Conservation (phyloP, 768 basidiomycete species). For the Leccinum disarticulatum region DNA sequence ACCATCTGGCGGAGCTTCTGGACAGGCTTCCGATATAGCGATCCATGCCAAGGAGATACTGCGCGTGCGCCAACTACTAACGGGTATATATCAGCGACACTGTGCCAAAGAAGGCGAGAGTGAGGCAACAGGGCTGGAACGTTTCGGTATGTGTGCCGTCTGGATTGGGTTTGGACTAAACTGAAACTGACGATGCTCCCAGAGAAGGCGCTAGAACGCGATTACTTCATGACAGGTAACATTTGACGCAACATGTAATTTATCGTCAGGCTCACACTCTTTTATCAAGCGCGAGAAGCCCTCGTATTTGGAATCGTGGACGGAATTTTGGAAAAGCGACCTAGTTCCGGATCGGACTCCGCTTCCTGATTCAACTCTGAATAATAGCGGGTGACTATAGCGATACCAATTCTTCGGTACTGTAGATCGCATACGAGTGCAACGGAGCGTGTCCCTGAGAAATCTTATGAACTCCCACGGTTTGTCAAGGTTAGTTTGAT, state of each 20-base stretch:
- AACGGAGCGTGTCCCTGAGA: constrained; percentile 12
- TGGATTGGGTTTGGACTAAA: constrained; percentile 23
- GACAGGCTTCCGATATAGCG: constrained; percentile 96
- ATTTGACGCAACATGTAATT: constrained; percentile 7
- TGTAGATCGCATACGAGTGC: constrained; percentile 5
- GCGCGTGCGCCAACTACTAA: constrained; percentile 79
- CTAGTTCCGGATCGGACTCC: constrained; percentile 45
- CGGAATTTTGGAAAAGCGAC: constrained; percentile 81
- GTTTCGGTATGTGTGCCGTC: constrained; percentile 64
- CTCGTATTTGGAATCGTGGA: constrained; percentile 92
- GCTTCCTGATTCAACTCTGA: constrained; percentile 16
- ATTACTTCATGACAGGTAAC: constrained; percentile 92
- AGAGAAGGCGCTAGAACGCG: constrained; percentile 90
- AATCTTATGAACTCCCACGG: constrained; percentile 19
- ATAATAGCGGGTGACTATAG: constrained; percentile 3
- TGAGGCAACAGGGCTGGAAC: constrained; percentile 58
- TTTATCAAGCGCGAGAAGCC: constrained; percentile 72
- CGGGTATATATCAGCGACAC: constrained; percentile 87
- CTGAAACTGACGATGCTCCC: constrained; percentile 20
- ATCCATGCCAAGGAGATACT: constrained; percentile 97
- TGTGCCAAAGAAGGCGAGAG: constrained; percentile 69
- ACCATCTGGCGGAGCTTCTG: constrained; percentile 93
- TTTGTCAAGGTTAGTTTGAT: constrained; percentile 13
- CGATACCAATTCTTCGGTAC: constrained; percentile 6
- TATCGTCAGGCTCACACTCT: constrained; percentile 25